These are phyloP conservation scores for Fusarium sp. DNA, from an alignment of 2,329 filamentous ascomycete genomes.

Conservation along the genomic window DNA sequence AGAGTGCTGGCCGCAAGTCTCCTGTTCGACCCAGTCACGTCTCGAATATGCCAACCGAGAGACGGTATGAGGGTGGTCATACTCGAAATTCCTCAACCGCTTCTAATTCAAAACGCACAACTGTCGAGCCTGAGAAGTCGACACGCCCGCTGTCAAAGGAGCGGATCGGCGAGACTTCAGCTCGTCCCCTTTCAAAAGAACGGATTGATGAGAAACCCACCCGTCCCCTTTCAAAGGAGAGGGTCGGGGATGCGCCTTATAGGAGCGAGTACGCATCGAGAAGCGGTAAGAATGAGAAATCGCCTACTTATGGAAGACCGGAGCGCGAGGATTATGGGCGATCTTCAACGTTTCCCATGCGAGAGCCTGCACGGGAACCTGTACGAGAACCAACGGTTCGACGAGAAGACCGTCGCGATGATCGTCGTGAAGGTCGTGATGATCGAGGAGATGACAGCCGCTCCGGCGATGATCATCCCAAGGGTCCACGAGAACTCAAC, in stretches of 20 bases:
- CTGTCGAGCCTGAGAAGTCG: slow-evolving; percentile 45
- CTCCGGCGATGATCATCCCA: slow-evolving; percentile 57
- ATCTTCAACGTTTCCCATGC: slow-evolving; percentile 27
- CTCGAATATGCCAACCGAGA: slow-evolving; percentile 47
- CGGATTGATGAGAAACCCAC: slow-evolving; percentile 39
- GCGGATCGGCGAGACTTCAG: slow-evolving; percentile 36
- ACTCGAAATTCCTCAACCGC: slow-evolving; percentile 46
- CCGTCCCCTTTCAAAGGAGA: slow-evolving; percentile 53
- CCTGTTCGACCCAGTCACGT: slow-evolving; percentile 50
- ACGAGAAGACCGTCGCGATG: slow-evolving; percentile 31
- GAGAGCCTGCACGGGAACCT: slow-evolving; percentile 30
- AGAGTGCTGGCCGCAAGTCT: slow-evolving; percentile 37
- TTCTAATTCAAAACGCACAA: slow-evolving; percentile 48
- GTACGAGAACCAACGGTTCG: slow-evolving; percentile 25
- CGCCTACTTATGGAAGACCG: slow-evolving; percentile 46
- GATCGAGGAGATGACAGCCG: slow-evolving; percentile 50
- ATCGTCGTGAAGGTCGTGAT: slow-evolving; percentile 46
- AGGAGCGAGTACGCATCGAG: slow-evolving; percentile 47
- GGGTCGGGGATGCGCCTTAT: slow-evolving; percentile 37
- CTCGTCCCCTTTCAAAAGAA: slow-evolving; percentile 53
- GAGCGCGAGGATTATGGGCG: slow-evolving; percentile 42
- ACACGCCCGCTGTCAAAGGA: slow-evolving; percentile 53
- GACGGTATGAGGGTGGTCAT: slow-evolving; percentile 44
- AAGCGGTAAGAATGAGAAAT: slow-evolving; percentile 50
- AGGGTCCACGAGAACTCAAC: slow-evolving; percentile 46